Evolutionary conservation across 306 rosid genomes (phyloP).

Genomic region (Crotalaria pallida): DNA sequence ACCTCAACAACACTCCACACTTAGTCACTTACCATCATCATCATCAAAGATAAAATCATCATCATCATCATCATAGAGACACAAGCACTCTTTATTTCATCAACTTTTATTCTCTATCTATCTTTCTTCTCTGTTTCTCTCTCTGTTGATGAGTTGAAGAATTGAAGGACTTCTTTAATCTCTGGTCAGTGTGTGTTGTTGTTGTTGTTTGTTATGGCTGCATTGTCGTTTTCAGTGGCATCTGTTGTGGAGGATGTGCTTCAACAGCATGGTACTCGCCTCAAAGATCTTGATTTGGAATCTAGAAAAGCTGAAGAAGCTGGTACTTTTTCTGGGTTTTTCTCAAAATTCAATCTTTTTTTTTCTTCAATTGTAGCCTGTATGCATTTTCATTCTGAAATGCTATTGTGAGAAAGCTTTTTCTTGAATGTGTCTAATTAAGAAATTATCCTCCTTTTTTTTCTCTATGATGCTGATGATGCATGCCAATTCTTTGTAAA

Average conservation of each 20-base stretch:
- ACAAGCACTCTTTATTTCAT: constrained; percentile 9
- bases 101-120: neutral
- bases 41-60: neutral
- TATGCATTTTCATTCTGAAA: neutral
- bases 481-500: neutral
- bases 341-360: neutral
- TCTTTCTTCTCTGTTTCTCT: neutral
- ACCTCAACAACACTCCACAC: constrained; percentile 37
- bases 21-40: neutral
- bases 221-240: constrained; percentile 68
- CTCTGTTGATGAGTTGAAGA: constrained; percentile 18
- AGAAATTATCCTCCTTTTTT: neutral
- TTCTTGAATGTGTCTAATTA: neutral
- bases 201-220: neutral
- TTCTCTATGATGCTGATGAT: neutral
- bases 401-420: neutral
- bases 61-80: neutral
- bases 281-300: constrained; percentile 73
- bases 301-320: constrained; percentile 84
- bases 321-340: constrained; percentile 40
- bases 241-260: constrained; percentile 89
- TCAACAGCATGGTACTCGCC: constrained; percentile 68
- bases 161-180: neutral
- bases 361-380: neutral
- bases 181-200: neutral